Evolutionary conservation across 2,329 filamentous ascomycete species (phyloP).

Genomic region (Xylaria polymorpha): DNA sequence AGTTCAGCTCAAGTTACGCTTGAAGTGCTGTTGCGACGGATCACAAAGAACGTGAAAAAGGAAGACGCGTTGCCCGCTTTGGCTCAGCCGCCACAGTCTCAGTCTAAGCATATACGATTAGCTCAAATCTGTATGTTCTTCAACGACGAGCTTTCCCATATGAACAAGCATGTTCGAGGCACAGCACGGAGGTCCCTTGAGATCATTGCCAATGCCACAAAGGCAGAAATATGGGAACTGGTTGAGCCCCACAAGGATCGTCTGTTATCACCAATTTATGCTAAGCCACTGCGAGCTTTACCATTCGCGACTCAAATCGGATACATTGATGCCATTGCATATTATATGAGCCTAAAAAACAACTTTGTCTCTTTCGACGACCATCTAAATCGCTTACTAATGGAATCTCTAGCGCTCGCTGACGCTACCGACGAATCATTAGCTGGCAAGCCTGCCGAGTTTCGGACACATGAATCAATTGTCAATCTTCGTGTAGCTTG

Average conservation of each 20-base stretch:
- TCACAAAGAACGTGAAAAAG: slow-evolving; percentile 82
- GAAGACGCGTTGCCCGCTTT: slow-evolving; percentile 71
- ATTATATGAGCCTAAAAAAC: slow-evolving; percentile 88
- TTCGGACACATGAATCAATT: slow-evolving; percentile 94
- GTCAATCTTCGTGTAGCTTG: slow-evolving; percentile 92
- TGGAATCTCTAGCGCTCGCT: slow-evolving; percentile 92
- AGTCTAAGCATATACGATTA: slow-evolving; percentile 68
- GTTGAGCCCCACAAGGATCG: slow-evolving; percentile 91
- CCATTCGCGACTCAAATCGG: slow-evolving; percentile 97
- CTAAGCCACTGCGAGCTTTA: slow-evolving; percentile 90
- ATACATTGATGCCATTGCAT: slow-evolving; percentile 97
- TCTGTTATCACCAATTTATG: slow-evolving; percentile 90
- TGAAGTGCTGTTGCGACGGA: slow-evolving; percentile 79
- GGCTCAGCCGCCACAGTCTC: slow-evolving; percentile 57
- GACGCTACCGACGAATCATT: slow-evolving; percentile 95
- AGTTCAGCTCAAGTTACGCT: slow-evolving; percentile 85
- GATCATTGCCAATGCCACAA: slow-evolving; percentile 81
- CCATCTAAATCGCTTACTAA: slow-evolving; percentile 85
- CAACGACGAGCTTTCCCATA: slow-evolving; percentile 89
- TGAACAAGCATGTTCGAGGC: slow-evolving; percentile 93
- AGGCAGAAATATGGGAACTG: slow-evolving; percentile 85
- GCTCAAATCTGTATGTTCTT: slow-evolving; percentile 85
- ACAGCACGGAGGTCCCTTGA: slow-evolving; percentile 85
- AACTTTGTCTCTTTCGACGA: slow-evolving; percentile 94
- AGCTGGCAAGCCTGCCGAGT: slow-evolving; percentile 91